Base-by-base conservation (phyloP, 1,284 basidiomycete genomes). In the Termitomyces sp. region DNA sequence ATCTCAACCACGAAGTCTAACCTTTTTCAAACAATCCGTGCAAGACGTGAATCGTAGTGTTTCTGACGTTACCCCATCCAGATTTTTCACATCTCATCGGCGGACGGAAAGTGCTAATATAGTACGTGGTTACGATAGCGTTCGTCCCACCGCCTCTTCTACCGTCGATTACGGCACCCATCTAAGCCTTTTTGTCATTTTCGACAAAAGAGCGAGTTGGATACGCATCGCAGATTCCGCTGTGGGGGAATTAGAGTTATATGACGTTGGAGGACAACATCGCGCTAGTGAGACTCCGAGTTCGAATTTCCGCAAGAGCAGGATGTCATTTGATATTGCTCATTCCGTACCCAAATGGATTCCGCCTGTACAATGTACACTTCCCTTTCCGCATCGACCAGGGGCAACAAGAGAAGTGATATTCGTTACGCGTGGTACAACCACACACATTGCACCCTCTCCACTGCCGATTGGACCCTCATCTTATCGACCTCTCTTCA, bases 201-300 rank as follows among this genome's bases (percentile, higher is more conserved):
- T 92, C 64, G 90, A 91, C 66, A 92, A 92, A 71, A 91, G 88
- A 64, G 88, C 88, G 1, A 81, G 83, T 21, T 74, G 88, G 67
- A 90, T 92, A 61, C 84, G 89, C 28, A 68, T 92, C 34, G 81
- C 82, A 2, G 89, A 92, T 67, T 81, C 90, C 39, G 83, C 86
- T 13, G 89, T 90, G 5, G 81, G 84, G 30, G 90, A 92, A 66
- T 73, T 91, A 36, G 83, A 87, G 48, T 70, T 90, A 41, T 79
- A 75, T 59, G 86, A 87, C 47, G 76, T 80, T 57, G 64, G 21
- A 62, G 64, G 54, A 62, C 50, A 68, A 64, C 59, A 63, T 61
- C 52, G 62, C 64, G 54, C 63, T 58, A 54, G 66, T 65, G 63
- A 62, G 65, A 41, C 44, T 21, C 40, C 67, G 3, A 68, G 63